Evolutionary conservation across 2,329 filamentous ascomycete species (phyloP).

Genomic region (Paecilomyces fulvus): DNA sequence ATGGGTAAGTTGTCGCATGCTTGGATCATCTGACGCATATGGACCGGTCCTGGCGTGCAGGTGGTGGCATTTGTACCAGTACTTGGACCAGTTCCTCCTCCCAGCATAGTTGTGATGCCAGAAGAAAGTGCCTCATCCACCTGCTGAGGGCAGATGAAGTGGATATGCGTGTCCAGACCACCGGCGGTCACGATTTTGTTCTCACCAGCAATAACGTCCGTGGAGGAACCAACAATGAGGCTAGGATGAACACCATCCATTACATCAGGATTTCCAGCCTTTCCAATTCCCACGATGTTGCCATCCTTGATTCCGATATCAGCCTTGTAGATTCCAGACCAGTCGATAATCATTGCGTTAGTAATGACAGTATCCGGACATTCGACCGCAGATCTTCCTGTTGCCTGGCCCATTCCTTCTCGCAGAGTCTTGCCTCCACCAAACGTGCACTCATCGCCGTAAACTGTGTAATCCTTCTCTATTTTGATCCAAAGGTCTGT

Average conservation of each 20-base stretch:
- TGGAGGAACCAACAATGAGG: constrained; percentile 78
- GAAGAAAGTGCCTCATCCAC: constrained; percentile 72
- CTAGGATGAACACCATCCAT: constrained; percentile 77
- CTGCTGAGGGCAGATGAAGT: constrained; percentile 94
- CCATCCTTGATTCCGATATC: constrained; percentile 91
- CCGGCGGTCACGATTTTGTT: constrained; percentile 85
- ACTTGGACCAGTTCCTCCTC: constrained; percentile 86
- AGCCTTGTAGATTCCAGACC: constrained; percentile 88
- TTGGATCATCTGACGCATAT: constrained; percentile 84
- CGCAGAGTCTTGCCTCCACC: constrained; percentile 88
- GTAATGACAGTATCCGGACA: constrained; percentile 77
- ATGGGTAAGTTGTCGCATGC: constrained; percentile 72
- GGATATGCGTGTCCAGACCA: constrained; percentile 82
- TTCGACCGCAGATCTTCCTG: constrained; percentile 62
- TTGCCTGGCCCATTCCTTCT: constrained; percentile 92
- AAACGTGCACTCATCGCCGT: constrained; percentile 93
- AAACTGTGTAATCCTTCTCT: constrained; percentile 73
- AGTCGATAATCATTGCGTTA: constrained; percentile 86
- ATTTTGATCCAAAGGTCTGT: constrained; percentile 89
- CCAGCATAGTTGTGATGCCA: constrained; percentile 83
- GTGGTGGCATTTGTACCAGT: constrained; percentile 88
- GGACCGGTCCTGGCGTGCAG: constrained; percentile 77
- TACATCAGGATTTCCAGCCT: constrained; percentile 93
- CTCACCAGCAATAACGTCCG: constrained; percentile 86
- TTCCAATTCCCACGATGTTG: constrained; percentile 78